Evolutionary conservation across 108 stramenopile genomes (phyloP), one percentile per base, ranked within the genome.

Genomic region (Cyclotella kingstonii): DNA sequence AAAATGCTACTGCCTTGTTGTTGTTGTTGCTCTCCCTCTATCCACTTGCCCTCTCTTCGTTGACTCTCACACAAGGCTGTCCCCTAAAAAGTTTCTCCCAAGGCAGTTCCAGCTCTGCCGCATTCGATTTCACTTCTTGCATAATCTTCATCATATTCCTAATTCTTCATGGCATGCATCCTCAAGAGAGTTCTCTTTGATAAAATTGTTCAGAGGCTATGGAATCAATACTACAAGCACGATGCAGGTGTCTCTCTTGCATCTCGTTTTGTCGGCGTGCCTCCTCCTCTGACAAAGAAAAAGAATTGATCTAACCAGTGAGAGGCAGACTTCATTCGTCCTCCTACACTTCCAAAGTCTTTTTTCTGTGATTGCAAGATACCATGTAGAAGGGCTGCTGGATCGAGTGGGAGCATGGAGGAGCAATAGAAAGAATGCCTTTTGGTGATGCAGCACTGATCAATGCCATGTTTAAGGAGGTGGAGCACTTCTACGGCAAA

Each of bases 181-280:
- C 79, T 86, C 29, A 50, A 39, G 15, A 60, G 4, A 83, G 86
- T 60, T 87, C 78, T 8, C 57, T 66, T 57, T 86, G 79, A 48
- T 83, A 90, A 54, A 93, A 83, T 66, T 90, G 83, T 10, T 85
- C 75, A 8, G 91, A 93, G 23, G 86, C 83, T 48, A 93, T 86
- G 1, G 88, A 90, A 29, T 63, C 76, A 31, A 93, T 64, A 7
- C 86, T 72, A 17, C 73, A 49, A n/a, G 86, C 88, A n/a, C 91
- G 67, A 55, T 86, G 81, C 27, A 69, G 28, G 6, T 72, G 57
- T 33, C 57, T 54, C 23, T 77, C 70, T 18, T 61, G 68, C 28
- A 53, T 60, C 48, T 65, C 72, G 11, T 65, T 48, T 33, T 31
- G 45, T 45, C 63, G 43, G 28, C 63, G 62, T 15, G 43, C 53